Conservation (phyloP, 2,329 filamentous ascomycete species). For the Sporothrix brunneoviolacea region DNA sequence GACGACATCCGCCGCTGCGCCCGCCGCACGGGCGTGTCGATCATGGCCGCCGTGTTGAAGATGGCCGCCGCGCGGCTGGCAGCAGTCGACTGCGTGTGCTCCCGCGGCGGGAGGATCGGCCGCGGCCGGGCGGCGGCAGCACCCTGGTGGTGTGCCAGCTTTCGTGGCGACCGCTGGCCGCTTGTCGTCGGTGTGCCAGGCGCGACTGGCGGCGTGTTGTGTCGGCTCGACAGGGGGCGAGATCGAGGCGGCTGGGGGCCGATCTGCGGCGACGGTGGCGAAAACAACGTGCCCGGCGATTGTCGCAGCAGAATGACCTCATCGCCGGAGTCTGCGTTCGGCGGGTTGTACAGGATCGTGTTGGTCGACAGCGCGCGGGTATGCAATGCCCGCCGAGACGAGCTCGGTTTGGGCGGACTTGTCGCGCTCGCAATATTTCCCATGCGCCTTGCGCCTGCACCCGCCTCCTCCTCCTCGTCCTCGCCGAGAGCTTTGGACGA, state of each 20-base stretch:
- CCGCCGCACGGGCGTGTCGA: conserved; percentile 39
- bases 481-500: conserved; percentile 21
- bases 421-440: conserved; percentile 1
- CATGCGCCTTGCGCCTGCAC: not conserved
- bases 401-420: conserved; percentile 4
- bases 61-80: conserved; percentile 47
- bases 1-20: conserved; percentile 48
- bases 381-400: conserved; percentile 41
- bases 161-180: conserved; percentile 41
- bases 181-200: conserved; percentile 22
- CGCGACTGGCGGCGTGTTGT: conserved; percentile 34
- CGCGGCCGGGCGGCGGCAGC: conserved; percentile 40
- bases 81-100: conserved; percentile 47
- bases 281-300: conserved; percentile 22
- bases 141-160: conserved; percentile 33
- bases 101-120: conserved; percentile 47
- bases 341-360: conserved; percentile 78
- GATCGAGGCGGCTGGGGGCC: conserved; percentile 15
- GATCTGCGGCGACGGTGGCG: conserved; percentile 37
- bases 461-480: not conserved
- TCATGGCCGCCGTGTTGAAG: conserved; percentile 28
- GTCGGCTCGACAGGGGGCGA: conserved; percentile 32
- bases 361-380: conserved; percentile 70
- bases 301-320: not conserved
- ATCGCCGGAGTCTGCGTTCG: conserved; percentile 22